phyloP scores from a whole-genome alignment of 2,329 filamentous ascomycete genomes.

The Epichloe uncinata region DNA sequence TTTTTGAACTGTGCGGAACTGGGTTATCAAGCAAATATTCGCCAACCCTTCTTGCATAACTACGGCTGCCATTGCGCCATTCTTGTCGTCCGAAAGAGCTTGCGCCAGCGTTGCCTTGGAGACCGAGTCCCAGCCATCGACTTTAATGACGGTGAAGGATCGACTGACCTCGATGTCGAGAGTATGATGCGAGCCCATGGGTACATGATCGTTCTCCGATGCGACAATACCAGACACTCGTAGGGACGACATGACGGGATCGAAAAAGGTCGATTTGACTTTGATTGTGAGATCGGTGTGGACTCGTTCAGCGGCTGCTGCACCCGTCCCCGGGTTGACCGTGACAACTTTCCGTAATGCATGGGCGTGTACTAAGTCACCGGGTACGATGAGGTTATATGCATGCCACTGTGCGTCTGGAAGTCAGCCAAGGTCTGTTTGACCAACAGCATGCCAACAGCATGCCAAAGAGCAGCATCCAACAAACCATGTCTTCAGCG shows the following conservation, averaged over 20 bases:
- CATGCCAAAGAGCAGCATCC: neutral
- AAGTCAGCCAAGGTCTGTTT: conserved; percentile 4
- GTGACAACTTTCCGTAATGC: conserved; percentile 42
- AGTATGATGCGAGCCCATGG: conserved; percentile 43
- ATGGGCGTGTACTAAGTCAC: conserved; percentile 40
- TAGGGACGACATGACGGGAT: conserved; percentile 39
- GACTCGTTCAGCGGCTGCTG: conserved; percentile 35
- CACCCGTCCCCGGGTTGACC: conserved; percentile 34
- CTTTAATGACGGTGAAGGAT: conserved; percentile 80
- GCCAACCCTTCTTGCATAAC: conserved; percentile 85
- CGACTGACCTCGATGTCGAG: conserved; percentile 76
- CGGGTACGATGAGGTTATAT: conserved; percentile 44
- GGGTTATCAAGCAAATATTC: conserved; percentile 71
- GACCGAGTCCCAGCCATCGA: conserved; percentile 77
- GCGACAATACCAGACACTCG: conserved; percentile 42
- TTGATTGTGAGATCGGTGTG: conserved; percentile 44
- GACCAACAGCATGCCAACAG: no score
- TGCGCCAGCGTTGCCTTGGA: conserved; percentile 66
- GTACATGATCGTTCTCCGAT: conserved; percentile 38
- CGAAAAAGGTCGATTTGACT: conserved; percentile 45
- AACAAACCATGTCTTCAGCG: conserved; percentile 32
- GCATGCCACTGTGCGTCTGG: conserved; percentile 37
- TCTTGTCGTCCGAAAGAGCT: conserved; percentile 63
- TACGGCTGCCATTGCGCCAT: conserved; percentile 75
- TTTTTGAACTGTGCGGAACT: conserved; percentile 62